Evolutionary conservation across 495 filamentous ascomycete species (phyloP), one percentile per base, ranked within the genome.

Genomic region (Aspergillus ostianus): DNA sequence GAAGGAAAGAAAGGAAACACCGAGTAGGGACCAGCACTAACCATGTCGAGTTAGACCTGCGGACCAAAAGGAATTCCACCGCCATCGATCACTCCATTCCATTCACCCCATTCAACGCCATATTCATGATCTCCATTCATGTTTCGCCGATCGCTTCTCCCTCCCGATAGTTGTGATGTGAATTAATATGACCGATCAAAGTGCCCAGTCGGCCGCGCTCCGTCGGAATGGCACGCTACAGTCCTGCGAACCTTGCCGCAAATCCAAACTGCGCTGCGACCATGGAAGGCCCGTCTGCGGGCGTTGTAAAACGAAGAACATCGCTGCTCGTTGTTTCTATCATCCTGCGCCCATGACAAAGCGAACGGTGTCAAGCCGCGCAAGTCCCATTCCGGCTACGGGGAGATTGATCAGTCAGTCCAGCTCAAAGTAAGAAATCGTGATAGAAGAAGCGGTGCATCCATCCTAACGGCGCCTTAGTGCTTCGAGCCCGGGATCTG

Each of bases 221-320:
- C 71, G 73, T 41, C 74, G 77, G 32, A 83, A 82, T 68, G 79
- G 80, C 9, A 72, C 77, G 18, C 66, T 74, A 23, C 76, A 78
- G 57, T 80, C 79, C 1, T 84, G 80, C 55, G 78, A 84, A 67
- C 79, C 80, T 17, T 84, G 80, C 60, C 74, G 80, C 21, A 80
- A 78, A 57, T 75, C 79, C 19, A 82, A 84, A 57, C 68, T 82
- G 45, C 73, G 73, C 53, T 83, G 80, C 63, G 78, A 81, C 47
- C 80, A 82, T 57, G 66, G 66, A 17, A 60, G 73, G 26, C 80
- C 67, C 10, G 68, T 65, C 13, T 78, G 71, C 60, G 73, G 70
- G 47, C 65, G 64, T 71, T 80, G 70, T 60, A 55, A 59, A 4
- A 50, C 68, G 5, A 76, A 76, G 29, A 70, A 71, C 17, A 75